phyloP scores from a whole-genome alignment of 345 rosid genomes.

The Trapa bicornis region DNA sequence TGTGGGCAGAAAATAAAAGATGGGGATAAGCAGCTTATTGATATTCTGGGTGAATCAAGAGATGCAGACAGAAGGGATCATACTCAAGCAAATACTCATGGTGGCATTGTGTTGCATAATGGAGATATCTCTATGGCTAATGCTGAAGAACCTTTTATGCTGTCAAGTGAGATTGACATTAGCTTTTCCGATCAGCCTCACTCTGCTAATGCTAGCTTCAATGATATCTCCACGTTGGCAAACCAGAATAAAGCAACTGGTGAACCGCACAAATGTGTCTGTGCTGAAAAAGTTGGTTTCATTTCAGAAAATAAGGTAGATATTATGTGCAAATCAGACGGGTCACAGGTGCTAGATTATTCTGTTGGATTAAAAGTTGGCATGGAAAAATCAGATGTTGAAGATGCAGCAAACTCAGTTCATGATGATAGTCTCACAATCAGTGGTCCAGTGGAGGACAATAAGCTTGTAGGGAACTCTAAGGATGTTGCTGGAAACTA shows the following conservation, averaged over 20 bases:
- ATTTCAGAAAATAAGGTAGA: conserved; percentile 12
- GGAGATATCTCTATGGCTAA: conserved; percentile 9
- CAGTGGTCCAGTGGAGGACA: background rate
- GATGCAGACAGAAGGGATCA: conserved; percentile 10
- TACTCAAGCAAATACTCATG: conserved; percentile 2
- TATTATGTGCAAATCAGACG: conserved; percentile 16
- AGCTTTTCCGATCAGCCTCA: too few relatives aligned
- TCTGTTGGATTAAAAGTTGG: conserved; percentile 12
- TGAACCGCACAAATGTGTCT: conserved; percentile 9
- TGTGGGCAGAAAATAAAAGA: conserved; percentile 11
- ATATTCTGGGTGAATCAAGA: conserved; percentile 6
- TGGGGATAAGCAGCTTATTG: conserved; percentile 8
- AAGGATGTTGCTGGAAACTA: background rate
- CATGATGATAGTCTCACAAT: conserved; percentile 12
- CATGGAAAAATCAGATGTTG: conserved; percentile 7
- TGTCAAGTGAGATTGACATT: conserved; percentile 2
- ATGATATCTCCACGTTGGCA: conserved; percentile 3
- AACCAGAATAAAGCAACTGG: conserved; percentile 11
- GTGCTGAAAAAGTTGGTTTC: conserved; percentile 9
- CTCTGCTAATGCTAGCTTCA: background rate
- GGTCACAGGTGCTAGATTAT: conserved; percentile 15
- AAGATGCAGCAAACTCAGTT: conserved; percentile 15
- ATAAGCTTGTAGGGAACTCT: background rate
- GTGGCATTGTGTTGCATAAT: conserved; percentile 8
- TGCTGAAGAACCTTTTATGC: conserved; percentile 1